Evolutionary conservation across 345 rosid genomes (phyloP).

Genomic region (Brassica juncea): DNA sequence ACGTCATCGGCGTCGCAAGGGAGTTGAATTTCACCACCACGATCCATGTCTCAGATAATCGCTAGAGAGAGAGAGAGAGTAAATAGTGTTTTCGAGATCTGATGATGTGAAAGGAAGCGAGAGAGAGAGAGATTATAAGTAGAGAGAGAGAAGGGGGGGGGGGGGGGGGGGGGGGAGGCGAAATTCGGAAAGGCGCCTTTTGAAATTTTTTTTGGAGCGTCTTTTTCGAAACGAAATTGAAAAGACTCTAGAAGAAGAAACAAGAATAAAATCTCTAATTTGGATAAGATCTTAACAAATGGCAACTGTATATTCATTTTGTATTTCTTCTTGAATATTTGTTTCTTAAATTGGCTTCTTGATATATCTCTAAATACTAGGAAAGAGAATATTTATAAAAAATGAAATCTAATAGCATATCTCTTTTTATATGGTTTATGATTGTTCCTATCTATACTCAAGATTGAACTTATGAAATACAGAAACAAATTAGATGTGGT

Average conservation of each 20-base stretch:
- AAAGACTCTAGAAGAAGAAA: background rate
- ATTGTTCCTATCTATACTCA: background rate
- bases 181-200: background rate
- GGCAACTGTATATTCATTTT: background rate
- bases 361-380: background rate
- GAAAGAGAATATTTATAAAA: background rate
- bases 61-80: background rate
- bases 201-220: background rate
- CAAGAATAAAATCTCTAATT: background rate
- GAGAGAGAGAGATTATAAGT: background rate
- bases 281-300: conserved; percentile 1
- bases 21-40: conserved; percentile 33
- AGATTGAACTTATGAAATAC: background rate
- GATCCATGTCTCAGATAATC: conserved; percentile 40
- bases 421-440: background rate
- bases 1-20: conserved; percentile 69
- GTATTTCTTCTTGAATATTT: background rate
- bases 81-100: background rate
- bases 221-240: background rate
- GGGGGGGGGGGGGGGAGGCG: background rate
- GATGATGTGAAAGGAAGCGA: background rate
- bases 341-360: background rate
- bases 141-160: background rate
- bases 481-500: no score
- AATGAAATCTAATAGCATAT: background rate